Percentiles rank a stretch among this genome's conserved stretches.
These are phyloP conservation scores for Globisporangium orthogonon DNA, from an alignment of 352 stramenopile genomes.

Conservation along the genomic window DNA sequence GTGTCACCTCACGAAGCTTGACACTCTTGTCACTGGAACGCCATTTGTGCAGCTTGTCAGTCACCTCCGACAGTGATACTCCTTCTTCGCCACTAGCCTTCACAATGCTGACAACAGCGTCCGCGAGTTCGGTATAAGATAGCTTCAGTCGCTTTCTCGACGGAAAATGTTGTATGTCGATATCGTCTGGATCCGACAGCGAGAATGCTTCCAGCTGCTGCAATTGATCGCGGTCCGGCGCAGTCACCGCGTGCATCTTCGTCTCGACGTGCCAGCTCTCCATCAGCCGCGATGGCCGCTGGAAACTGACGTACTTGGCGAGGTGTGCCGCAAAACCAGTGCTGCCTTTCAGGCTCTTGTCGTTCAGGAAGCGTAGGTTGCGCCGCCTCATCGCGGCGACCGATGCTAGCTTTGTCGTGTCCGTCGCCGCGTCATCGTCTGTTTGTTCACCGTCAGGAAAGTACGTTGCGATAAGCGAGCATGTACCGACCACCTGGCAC, in stretches of 20 bases:
- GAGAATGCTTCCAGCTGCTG: constrained; percentile 53
- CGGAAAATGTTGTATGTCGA: not conserved
- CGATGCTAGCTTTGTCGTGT: constrained; percentile 8
- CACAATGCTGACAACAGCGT: constrained; percentile 21
- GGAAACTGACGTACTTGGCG: constrained; percentile 54
- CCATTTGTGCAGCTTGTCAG: constrained; percentile 13
- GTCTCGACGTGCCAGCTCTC: constrained; percentile 73
- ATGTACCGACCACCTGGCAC: constrained; percentile 63
- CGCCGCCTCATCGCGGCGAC: constrained; percentile 18
- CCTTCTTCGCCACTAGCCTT: constrained; percentile 39
- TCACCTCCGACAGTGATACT: constrained; percentile 24
- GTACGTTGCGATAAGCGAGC: constrained; percentile 37
- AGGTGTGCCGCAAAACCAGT: constrained; percentile 66
- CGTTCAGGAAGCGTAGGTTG: constrained; percentile 44
- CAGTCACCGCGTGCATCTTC: constrained; percentile 41
- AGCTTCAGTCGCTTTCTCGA: not conserved
- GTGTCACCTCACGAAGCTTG: not conserved
- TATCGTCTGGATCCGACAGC: constrained; percentile 13
- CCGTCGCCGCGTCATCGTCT: constrained; percentile 7
- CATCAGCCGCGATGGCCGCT: constrained; percentile 51
- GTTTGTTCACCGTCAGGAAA: constrained; percentile 15
- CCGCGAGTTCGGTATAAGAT: not conserved
- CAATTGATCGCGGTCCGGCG: constrained; percentile 27
- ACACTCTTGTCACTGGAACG: not conserved
- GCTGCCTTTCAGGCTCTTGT: constrained; percentile 53